These are phyloP conservation scores for Mortierella sp. DNA, from an alignment of 371 early-diverging fungal genomes.

Conservation along the genomic window DNA sequence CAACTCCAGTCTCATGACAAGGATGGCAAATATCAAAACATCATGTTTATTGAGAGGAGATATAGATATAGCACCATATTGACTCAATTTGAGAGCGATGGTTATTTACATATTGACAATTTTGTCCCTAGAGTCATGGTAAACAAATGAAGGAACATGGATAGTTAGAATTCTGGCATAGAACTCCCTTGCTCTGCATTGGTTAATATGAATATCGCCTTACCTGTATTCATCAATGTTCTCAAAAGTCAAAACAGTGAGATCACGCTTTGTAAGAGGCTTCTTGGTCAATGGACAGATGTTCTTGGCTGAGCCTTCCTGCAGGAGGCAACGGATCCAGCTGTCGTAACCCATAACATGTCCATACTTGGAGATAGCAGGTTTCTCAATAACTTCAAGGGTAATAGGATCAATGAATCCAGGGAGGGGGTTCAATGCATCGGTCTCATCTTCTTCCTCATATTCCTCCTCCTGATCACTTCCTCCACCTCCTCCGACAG, in stretches of 20 bases:
- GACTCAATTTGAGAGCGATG: background rate
- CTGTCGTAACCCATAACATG: constrained; percentile 96
- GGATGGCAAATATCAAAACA: background rate
- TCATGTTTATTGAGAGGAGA: background rate
- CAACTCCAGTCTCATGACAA: background rate
- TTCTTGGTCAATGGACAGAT: constrained; percentile 96
- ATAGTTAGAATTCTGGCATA: background rate
- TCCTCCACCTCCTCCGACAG: constrained; percentile 24
- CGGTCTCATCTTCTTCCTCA: constrained; percentile 53
- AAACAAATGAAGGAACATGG: background rate
- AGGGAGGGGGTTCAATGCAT: constrained; percentile 85
- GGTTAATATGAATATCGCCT: background rate
- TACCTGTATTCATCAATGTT: constrained; percentile 88
- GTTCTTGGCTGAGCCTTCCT: constrained; percentile 81
- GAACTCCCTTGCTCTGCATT: background rate
- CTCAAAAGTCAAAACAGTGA: constrained; percentile 85
- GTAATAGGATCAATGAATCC: constrained; percentile 96
- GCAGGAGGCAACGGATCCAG: constrained; percentile 92
- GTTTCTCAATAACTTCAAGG: constrained; percentile 89
- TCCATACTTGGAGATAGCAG: constrained; percentile 95
- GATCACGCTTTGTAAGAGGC: constrained; percentile 89
- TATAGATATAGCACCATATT: background rate
- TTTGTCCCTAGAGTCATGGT: constrained; percentile 52
- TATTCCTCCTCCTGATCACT: constrained; percentile 42
- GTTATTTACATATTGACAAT: constrained; percentile 60